Percentiles rank a stretch among this genome's conserved stretches.
These are phyloP conservation scores for Uncinocarpus reesii DNA, from an alignment of 2,329 filamentous ascomycete genomes.

Conservation along the genomic window DNA sequence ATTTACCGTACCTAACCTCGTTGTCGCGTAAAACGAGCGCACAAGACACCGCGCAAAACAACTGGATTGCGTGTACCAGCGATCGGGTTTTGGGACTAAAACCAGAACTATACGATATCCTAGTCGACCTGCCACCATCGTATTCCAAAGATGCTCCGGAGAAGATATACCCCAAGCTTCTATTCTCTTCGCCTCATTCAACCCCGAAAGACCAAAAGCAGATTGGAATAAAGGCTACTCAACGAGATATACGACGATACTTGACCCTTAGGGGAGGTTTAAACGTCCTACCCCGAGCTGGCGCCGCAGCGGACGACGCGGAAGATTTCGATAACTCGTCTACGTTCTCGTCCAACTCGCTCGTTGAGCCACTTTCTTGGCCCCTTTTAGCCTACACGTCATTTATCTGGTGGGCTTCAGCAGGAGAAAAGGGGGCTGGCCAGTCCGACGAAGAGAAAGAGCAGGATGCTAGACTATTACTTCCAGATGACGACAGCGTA, in stretches of 20 bases:
- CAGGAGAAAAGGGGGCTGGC: conserved; percentile 49
- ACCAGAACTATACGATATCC: conserved; percentile 74
- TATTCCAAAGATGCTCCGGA: conserved; percentile 49
- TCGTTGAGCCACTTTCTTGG: conserved; percentile 51
- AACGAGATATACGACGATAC: conserved; percentile 78
- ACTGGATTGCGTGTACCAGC: conserved; percentile 92
- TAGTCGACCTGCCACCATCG: conserved; percentile 67
- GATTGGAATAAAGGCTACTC: conserved; percentile 62
- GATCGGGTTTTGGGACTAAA: conserved; percentile 88
- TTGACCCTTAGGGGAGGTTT: conserved; percentile 57
- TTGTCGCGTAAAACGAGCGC: conserved; percentile 43
- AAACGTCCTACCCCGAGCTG: conserved; percentile 22
- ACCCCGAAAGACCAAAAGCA: conserved; percentile 29
- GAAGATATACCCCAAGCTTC: conserved; percentile 63
- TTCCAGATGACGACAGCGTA: conserved; percentile 29
- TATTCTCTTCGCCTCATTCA: conserved; percentile 43
- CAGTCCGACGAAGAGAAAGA: conserved; percentile 46
- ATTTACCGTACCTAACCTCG: conserved; percentile 69
- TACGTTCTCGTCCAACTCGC: conserved; percentile 34
- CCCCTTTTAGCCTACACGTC: conserved; percentile 50
- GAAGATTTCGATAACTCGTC: conserved; percentile 34
- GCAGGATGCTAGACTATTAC: conserved; percentile 35
- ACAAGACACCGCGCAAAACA: conserved; percentile 40
- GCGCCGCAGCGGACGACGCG: conserved; percentile 22
- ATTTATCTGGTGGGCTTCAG: conserved; percentile 59